Evolutionary conservation across 73 alveolate genomes (phyloP).

Genomic region (Paramecium sexaurelia): DNA sequence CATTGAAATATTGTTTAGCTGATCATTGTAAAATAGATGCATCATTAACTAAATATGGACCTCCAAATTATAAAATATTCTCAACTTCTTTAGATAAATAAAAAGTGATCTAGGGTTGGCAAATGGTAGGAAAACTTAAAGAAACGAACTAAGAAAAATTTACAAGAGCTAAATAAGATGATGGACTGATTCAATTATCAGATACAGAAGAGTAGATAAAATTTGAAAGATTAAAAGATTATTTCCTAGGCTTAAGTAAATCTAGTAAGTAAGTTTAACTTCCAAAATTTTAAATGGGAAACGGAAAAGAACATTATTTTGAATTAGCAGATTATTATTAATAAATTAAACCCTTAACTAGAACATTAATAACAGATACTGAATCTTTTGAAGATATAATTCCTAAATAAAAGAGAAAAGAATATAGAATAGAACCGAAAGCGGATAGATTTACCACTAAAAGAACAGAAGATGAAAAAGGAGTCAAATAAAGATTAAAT

Average conservation of each 20-base stretch:
- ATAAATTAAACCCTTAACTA: neutral
- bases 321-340: constrained; percentile 46
- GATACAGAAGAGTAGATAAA: neutral
- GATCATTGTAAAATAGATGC: constrained; percentile 47
- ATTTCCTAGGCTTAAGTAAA: neutral
- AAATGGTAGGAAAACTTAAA: constrained; percentile 47
- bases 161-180: neutral
- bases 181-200: neutral
- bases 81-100: neutral
- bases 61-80: constrained; percentile 40
- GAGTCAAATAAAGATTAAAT: neutral
- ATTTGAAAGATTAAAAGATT: neutral
- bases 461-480: constrained; percentile 14
- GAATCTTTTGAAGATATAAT: constrained; percentile 26
- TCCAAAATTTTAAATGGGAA: constrained; percentile 7
- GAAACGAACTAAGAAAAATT: neutral
- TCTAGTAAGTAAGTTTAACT: constrained; percentile 20
- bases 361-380: neutral
- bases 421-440: neutral
- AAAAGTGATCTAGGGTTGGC: constrained; percentile 30
- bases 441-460: neutral
- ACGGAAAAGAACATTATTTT: neutral
- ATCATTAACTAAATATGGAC: constrained; percentile 34
- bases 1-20: neutral
- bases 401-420: neutral